Percentiles rank a stretch among this genome's conserved stretches.
Evolutionary conservation across 176 grass and related monocot genomes (phyloP).

Genomic region (Thalia dealbata): DNA sequence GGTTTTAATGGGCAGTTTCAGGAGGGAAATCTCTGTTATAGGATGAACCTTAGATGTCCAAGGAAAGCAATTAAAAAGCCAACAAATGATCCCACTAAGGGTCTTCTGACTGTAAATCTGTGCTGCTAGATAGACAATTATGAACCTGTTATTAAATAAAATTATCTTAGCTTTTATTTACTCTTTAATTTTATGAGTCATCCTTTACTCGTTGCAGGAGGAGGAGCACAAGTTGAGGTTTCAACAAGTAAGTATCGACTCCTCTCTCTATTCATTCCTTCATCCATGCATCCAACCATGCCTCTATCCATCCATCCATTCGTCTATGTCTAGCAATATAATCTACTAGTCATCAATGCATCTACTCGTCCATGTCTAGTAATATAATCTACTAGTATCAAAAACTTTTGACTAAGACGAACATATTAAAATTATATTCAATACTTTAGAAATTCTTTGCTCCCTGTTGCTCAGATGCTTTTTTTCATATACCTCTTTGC

Average conservation of each 20-base stretch:
- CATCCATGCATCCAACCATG: too few species aligned
- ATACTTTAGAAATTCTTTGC: not conserved
- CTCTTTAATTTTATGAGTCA: not conserved
- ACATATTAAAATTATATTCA: too few species aligned
- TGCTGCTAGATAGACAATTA: not conserved
- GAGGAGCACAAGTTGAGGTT: slow-evolving; percentile 49
- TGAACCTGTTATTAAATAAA: not conserved
- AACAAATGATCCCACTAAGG: not conserved
- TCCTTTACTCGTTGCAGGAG: slow-evolving; percentile 36
- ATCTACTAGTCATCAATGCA: too few species aligned
- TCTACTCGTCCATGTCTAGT: too few species aligned
- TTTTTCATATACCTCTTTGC: not conserved
- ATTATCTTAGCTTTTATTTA: not conserved
- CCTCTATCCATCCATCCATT: too few species aligned
- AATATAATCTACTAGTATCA: too few species aligned
- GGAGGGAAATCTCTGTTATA: not conserved
- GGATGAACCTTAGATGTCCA: not conserved
- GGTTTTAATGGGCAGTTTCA: not conserved
- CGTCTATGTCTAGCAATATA: too few species aligned
- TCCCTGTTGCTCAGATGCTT: not conserved
- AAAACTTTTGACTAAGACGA: too few species aligned
- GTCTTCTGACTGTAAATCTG: not conserved
- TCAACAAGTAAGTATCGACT: slow-evolving; percentile 42
- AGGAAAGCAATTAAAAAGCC: not conserved
- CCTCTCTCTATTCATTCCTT: not conserved